Conservation (phyloP, 179 eudicot species). For the Beta corolliflora region DNA sequence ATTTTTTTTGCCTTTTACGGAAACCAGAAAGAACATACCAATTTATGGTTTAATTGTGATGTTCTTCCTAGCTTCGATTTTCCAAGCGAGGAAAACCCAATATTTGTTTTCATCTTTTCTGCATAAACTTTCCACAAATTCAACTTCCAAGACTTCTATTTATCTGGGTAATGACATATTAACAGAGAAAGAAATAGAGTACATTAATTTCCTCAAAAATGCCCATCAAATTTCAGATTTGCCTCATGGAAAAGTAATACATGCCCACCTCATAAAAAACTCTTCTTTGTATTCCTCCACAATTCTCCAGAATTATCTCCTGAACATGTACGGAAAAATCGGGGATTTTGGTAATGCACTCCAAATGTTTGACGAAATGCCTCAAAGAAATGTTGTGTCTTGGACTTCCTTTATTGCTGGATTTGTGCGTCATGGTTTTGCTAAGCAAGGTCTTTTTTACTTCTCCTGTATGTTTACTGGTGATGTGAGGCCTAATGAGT, state of each 20-base stretch:
- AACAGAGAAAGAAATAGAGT: constrained; percentile 18
- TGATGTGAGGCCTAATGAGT: constrained; percentile 50
- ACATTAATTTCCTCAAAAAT: constrained; percentile 34
- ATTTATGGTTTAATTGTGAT: background rate
- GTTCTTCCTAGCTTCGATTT: constrained; percentile 8
- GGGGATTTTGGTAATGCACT: constrained; percentile 41
- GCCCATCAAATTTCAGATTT: constrained; percentile 38
- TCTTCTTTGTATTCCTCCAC: constrained; percentile 28
- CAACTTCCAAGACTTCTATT: background rate
- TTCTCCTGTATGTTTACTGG: constrained; percentile 45
- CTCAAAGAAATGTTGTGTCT: constrained; percentile 51
- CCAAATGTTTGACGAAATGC: constrained; percentile 69
- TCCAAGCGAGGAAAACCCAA: constrained; percentile 15
- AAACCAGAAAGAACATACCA: background rate
- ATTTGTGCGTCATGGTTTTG: constrained; percentile 42
- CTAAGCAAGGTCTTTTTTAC: constrained; percentile 34
- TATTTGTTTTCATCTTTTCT: background rate
- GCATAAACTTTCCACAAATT: background rate
- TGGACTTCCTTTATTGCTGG: constrained; percentile 62
- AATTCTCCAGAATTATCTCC: constrained; percentile 49
- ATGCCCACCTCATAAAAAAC: constrained; percentile 49
- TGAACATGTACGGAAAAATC: constrained; percentile 45
- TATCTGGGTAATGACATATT: constrained; percentile 6
- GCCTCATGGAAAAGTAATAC: constrained; percentile 45
- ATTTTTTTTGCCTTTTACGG: background rate